phyloP scores from a whole-genome alignment of 176 grass and related monocot genomes.

The Bromus sterilis region DNA sequence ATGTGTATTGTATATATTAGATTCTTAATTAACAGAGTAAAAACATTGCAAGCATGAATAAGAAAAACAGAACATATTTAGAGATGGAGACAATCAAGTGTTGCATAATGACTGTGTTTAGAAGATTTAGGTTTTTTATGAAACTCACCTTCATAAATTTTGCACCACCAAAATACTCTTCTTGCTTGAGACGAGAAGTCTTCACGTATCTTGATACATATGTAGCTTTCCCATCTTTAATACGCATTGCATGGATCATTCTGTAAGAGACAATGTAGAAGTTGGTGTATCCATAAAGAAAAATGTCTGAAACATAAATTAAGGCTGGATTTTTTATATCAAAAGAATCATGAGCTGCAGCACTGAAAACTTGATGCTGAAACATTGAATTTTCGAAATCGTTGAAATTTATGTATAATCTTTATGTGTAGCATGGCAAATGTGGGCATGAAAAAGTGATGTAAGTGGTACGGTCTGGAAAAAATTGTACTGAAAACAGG shows the following conservation, averaged over 20 bases:
- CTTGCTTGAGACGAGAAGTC: slow-evolving; percentile 84
- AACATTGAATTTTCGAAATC: not conserved
- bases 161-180: slow-evolving; percentile 75
- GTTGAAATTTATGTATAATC: not conserved
- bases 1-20: not conserved
- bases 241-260: slow-evolving; percentile 95
- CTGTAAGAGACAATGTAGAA: slow-evolving; percentile 31
- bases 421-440: not conserved
- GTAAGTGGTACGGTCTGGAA: not conserved
- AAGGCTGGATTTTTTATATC: not conserved
- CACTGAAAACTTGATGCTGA: not conserved
- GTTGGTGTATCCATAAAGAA: not conserved
- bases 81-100: not conserved
- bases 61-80: not conserved
- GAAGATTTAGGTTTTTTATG: not conserved
- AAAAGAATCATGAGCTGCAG: not conserved
- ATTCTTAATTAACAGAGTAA: not conserved
- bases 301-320: not conserved
- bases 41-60: not conserved
- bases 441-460: not conserved
- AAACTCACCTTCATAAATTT: slow-evolving; percentile 80
- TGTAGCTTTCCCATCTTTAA: slow-evolving; percentile 88
- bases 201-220: slow-evolving; percentile 91
- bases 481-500: not conserved
- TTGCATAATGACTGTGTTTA: not conserved